Evolutionary conservation across 2,329 filamentous ascomycete genomes (phyloP).

Genomic region (Stylonectria norvegica): DNA sequence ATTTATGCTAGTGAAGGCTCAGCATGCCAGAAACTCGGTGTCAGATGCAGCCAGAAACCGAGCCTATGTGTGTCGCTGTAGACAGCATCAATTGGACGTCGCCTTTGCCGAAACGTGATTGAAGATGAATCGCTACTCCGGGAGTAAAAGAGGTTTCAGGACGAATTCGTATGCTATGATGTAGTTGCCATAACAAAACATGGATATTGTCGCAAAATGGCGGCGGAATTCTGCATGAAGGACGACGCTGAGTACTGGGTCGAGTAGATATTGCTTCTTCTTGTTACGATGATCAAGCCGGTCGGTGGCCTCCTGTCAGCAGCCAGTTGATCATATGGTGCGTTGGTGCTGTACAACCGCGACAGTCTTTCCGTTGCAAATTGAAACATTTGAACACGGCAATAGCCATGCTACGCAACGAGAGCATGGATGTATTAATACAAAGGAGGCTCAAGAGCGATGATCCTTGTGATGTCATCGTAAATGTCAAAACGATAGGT

Average conservation of each 20-base stretch:
- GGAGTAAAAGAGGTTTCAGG: no score
- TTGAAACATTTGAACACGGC: slow-evolving; percentile 13
- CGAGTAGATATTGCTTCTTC: slow-evolving; percentile 11
- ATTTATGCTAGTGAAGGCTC: no score
- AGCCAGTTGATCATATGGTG: slow-evolving; percentile 1
- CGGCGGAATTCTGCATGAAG: no score
- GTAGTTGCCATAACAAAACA: no score
- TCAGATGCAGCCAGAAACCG: no score
- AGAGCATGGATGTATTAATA: slow-evolving; percentile 25
- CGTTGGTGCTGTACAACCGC: slow-evolving; percentile 29
- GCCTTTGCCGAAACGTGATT: no score
- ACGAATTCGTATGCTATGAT: no score
- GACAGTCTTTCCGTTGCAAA: slow-evolving; percentile 31
- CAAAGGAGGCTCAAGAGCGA: slow-evolving; percentile 17
- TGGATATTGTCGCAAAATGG: no score
- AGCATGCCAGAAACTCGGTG: no score
- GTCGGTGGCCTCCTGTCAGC: slow-evolving; percentile 8
- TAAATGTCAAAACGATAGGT: slow-evolving; percentile 10
- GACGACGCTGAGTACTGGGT: slow-evolving; percentile 15
- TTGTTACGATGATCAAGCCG: slow-evolving; percentile 8
- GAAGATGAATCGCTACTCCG: no score
- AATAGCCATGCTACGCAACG: slow-evolving; percentile 22
- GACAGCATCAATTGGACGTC: no score
- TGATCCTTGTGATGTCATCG: neutral
- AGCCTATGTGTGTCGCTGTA: no score